phyloP scores from a whole-genome alignment of 148 eudicot genomes.

The Camellia japonica region DNA sequence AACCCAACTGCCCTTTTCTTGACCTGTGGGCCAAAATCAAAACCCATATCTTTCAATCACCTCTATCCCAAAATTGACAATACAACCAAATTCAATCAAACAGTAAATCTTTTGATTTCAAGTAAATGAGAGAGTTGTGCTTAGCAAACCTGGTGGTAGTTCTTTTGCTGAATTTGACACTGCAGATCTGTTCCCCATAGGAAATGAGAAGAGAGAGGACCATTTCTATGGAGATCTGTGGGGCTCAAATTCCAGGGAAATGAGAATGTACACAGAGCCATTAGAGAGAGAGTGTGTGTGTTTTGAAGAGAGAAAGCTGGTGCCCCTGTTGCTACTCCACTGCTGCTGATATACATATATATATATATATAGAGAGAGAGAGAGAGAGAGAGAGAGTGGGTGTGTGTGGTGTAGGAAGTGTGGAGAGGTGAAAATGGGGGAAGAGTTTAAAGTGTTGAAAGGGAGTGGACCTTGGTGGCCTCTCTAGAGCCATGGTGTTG shows the following conservation, averaged over 20 bases:
- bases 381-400: neutral
- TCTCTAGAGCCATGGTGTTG: neutral
- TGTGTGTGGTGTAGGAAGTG: too few species aligned
- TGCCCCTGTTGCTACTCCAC: neutral
- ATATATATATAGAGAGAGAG: too few species aligned
- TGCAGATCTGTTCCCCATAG: constrained; percentile 37
- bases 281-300: constrained; percentile 1
- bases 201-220: constrained; percentile 23
- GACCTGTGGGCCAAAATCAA: constrained; percentile 34
- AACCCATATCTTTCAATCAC: neutral
- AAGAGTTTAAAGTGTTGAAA: neutral
- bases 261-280: constrained; percentile 54
- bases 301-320: neutral
- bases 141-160: constrained; percentile 39
- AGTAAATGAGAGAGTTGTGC: neutral
- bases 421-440: neutral
- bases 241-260: constrained; percentile 33
- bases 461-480: neutral
- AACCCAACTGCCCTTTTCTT: constrained; percentile 58
- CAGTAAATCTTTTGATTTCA: too few species aligned
- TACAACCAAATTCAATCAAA: neutral
- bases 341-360: neutral
- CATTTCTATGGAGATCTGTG: constrained; percentile 34
- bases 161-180: constrained; percentile 28
- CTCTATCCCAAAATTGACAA: neutral